phyloP scores from a whole-genome alignment of 148 eudicot genomes.

The Vaccinium vitisidaea region DNA sequence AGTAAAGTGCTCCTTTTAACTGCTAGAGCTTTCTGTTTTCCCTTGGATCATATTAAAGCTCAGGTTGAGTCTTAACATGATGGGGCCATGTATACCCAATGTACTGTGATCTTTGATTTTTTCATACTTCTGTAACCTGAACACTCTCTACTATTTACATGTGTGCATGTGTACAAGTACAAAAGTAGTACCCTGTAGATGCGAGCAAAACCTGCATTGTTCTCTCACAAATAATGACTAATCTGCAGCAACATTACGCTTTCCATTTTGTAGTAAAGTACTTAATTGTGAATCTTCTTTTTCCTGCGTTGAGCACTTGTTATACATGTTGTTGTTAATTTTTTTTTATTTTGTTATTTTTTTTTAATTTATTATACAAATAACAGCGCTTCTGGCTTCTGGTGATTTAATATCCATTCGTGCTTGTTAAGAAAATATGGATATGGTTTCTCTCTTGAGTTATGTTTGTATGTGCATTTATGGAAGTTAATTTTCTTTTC shows the following conservation, averaged over 20 bases:
- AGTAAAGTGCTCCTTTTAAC: not conserved
- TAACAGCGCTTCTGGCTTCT: not conserved
- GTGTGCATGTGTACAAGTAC: not conserved
- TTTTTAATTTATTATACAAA: not conserved
- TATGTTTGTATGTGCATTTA: not conserved
- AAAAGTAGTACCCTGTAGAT: not conserved
- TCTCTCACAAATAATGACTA: not conserved
- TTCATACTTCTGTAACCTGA: not conserved
- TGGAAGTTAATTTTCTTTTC: not conserved
- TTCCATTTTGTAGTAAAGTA: not conserved
- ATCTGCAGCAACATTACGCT: not conserved
- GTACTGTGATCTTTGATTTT: not conserved
- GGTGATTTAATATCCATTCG: not conserved
- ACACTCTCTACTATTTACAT: too few species aligned
- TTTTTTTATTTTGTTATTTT: not conserved
- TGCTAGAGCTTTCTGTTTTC: not conserved
- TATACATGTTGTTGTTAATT: not conserved
- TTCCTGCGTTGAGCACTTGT: not conserved
- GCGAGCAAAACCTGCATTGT: not conserved
- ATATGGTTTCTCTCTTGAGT: not conserved
- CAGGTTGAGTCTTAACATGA: not conserved
- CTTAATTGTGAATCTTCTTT: not conserved
- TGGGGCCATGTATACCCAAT: not conserved
- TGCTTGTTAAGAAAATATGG: not conserved
- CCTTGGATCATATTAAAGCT: not conserved